Evolutionary conservation across 345 rosid species (phyloP), one percentile per base, ranked within the genome.

Genomic region (Tarenaya hassleriana): DNA sequence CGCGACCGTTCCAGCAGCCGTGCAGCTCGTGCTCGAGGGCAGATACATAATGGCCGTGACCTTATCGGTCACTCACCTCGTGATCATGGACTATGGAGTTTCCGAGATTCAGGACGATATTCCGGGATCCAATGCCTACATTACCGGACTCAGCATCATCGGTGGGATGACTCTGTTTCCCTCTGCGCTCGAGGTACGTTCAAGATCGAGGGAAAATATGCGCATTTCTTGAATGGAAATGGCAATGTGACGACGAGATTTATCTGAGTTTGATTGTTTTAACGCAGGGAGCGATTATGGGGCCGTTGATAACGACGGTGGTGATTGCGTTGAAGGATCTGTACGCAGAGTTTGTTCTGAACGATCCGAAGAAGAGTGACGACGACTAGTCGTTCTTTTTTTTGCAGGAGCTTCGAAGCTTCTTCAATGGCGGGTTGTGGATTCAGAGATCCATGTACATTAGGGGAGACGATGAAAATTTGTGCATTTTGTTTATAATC

Each of bases 81-180:
- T 79, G 55, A 79, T 92, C 19, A 77, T 88, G 79, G 88, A 81
- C 16, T 92, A 92, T 49, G 94, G 95, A 46, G 79, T 82, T 7
- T 47, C 84, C 31, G 98, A 85, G 76, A 92, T 92, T 67, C 90
- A 83, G 61, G 94, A 88, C 73, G 94, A 80, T 31, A 72, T 92
- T 63, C 97, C 97, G 1, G 97, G 98, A 42, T 78, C 85, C 24
- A 88, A 69, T 65, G 84, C 67, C 33, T 88, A 92, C 62, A 77
- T 92, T 19, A 88, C 94, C 0, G 98, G 94, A 50, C 88, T 92
- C 55, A 88, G 98, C 69, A 88, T 92, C 58, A 81, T 92, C 21
- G 98, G 98, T 62, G 98, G 95, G 68, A 87, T 92, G 73, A 75
- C 98, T 66, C 65, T 92, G 66, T 92, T 92, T 68, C 88, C 86